A percentile compares a stretch with the other conserved stretches of the same genome.
phyloP scores from a whole-genome alignment of 2,329 filamentous ascomycete genomes.

The Pseudogymnoascus sp. region DNA sequence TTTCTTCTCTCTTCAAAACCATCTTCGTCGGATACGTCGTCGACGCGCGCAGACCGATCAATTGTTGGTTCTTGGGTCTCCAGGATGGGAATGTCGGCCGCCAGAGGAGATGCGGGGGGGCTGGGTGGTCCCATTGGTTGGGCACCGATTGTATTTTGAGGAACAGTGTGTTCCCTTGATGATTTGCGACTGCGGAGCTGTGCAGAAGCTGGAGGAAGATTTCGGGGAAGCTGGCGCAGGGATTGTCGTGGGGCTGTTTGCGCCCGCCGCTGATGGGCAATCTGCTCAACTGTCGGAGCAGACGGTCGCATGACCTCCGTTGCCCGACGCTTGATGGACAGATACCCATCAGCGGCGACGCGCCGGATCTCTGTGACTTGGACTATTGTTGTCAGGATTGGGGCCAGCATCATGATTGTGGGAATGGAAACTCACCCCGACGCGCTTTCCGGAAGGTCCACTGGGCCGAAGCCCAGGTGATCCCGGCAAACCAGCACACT shows the following conservation, averaged over 20 bases:
- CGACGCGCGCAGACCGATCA: not conserved
- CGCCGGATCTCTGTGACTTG: not conserved
- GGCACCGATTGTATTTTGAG: not conserved
- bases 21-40: not conserved
- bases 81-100: not conserved
- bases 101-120: not conserved
- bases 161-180: not conserved
- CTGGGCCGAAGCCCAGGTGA: not conserved
- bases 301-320: not conserved
- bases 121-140: not conserved
- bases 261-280: not conserved
- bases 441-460: not conserved
- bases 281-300: not conserved
- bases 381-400: not conserved
- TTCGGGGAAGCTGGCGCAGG: not conserved
- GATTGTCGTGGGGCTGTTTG: not conserved
- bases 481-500: not conserved
- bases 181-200: not conserved
- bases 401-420: not conserved
- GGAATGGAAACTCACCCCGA: not conserved
- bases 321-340: constrained; percentile 1
- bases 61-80: not conserved
- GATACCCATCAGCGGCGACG: not conserved
- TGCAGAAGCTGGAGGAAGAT: not conserved
- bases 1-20: not conserved